Evolutionary conservation across 2,329 filamentous ascomycete genomes (phyloP).

Genomic region (Colletotrichum shisoi): DNA sequence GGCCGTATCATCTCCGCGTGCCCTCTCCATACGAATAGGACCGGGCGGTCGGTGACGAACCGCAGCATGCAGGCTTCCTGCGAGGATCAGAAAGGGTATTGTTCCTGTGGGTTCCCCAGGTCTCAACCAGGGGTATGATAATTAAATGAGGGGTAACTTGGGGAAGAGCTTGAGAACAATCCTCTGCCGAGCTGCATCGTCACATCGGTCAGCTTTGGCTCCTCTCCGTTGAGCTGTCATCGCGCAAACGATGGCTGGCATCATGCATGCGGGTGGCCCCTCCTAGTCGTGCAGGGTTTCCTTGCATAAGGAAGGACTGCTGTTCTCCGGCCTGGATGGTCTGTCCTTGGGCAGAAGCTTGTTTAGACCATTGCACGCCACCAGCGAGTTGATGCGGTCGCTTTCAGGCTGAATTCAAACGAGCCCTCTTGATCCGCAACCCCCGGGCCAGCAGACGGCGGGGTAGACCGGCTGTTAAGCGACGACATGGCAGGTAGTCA

Average conservation of each 20-base stretch:
- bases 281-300: not conserved
- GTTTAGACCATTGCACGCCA: not conserved
- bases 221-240: not conserved
- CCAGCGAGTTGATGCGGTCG: not conserved
- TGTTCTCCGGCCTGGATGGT: not conserved
- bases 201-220: slow-evolving; percentile 15
- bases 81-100: not conserved
- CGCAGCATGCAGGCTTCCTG: slow-evolving; percentile 9
- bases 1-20: not conserved
- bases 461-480: not conserved
- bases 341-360: slow-evolving; percentile 10
- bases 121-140: slow-evolving; percentile 7
- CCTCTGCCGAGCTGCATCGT: slow-evolving; percentile 10
- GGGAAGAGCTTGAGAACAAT: slow-evolving; percentile 3
- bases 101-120: slow-evolving; percentile 10
- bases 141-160: slow-evolving; percentile 31
- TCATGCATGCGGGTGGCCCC: no score
- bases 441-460: slow-evolving; percentile 3
- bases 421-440: slow-evolving; percentile 1
- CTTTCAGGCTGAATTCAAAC: slow-evolving; percentile 31
- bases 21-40: no score
- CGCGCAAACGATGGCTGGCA: not conserved
- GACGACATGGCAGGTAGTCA: not conserved
- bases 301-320: not conserved
- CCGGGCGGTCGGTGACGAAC: not conserved